Conservation (phyloP, 148 eudicot species). For the Spergularia bocconei region DNA sequence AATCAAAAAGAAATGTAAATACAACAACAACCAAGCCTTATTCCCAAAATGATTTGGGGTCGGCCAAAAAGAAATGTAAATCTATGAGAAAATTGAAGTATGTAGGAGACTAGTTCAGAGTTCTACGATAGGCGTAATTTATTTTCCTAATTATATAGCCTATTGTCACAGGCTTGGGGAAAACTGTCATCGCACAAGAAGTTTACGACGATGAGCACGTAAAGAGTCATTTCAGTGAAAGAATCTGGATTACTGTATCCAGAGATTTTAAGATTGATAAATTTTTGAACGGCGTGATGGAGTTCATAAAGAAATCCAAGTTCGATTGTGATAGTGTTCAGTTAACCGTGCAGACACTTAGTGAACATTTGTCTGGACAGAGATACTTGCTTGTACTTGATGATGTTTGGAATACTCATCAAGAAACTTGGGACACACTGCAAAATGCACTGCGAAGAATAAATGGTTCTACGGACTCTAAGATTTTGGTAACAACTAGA, state of each 20-base stretch:
- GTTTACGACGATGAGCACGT: background rate
- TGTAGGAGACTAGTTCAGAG: too few relatives aligned
- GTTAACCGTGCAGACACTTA: background rate
- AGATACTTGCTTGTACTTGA: slow-evolving; percentile 12
- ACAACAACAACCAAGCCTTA: too few relatives aligned
- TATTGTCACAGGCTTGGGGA: background rate
- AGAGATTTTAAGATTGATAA: background rate
- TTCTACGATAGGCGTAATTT: too few relatives aligned
- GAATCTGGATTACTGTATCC: slow-evolving; percentile 1
- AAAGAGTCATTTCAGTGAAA: background rate
- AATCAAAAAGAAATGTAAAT: too few relatives aligned
- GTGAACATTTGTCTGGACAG: background rate
- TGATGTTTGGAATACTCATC: slow-evolving; percentile 20
- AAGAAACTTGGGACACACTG: background rate
- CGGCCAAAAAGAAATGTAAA: too few relatives aligned
- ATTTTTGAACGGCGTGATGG: background rate
- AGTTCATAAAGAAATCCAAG: background rate
- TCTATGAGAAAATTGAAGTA: too few relatives aligned
- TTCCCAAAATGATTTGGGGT: too few relatives aligned
- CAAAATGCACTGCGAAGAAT: background rate
- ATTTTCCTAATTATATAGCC: too few relatives aligned
- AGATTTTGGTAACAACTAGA: slow-evolving; percentile 12
- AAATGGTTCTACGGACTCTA: background rate
- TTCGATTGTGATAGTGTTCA: background rate
- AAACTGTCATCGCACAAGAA: background rate